A percentile compares a stretch with the other conserved stretches of the same genome.
Evolutionary conservation across 2,329 filamentous ascomycete species (phyloP).

Genomic region (Talaromyces atroroseus): DNA sequence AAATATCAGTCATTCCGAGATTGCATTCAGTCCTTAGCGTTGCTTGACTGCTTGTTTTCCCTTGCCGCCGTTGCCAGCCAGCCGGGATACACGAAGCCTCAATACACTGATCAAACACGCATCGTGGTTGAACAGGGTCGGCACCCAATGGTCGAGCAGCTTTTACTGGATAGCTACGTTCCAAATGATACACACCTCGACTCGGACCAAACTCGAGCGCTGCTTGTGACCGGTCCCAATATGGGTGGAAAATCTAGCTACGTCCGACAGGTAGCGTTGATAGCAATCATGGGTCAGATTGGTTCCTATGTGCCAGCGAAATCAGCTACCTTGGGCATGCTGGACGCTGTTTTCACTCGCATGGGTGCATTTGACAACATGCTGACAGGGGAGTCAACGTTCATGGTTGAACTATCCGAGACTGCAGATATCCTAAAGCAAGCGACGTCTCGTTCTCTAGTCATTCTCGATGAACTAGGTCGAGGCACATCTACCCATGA

Average conservation of each 20-base stretch:
- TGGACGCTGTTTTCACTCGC: constrained; percentile 89
- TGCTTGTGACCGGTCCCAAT: constrained; percentile 93
- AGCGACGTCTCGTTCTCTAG: constrained; percentile 75
- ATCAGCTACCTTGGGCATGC: constrained; percentile 67
- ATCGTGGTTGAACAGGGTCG: constrained; percentile 70
- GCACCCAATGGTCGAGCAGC: constrained; percentile 93
- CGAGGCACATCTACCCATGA: constrained; percentile 93
- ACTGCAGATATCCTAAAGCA: constrained; percentile 86
- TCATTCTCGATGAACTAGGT: constrained; percentile 92
- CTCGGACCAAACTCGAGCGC: constrained; percentile 61
- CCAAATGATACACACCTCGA: constrained; percentile 76
- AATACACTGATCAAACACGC: constrained; percentile 58
- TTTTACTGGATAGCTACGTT: constrained; percentile 79
- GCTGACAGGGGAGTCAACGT: constrained; percentile 88
- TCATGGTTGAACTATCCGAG: constrained; percentile 96
- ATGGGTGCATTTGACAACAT: constrained; percentile 97
- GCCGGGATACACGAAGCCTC: constrained; percentile 81
- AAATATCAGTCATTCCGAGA: constrained; percentile 88
- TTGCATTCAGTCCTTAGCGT: constrained; percentile 76
- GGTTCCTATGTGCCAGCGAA: constrained; percentile 88
- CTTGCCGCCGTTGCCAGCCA: constrained; percentile 77
- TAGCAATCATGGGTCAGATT: constrained; percentile 89
- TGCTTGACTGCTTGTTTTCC: constrained; percentile 83
- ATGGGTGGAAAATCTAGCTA: constrained; percentile 99
- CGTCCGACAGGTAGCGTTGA: constrained; percentile 84